Evolutionary conservation across 495 filamentous ascomycete species (phyloP).

Genomic region (Chaetomium fimeti): DNA sequence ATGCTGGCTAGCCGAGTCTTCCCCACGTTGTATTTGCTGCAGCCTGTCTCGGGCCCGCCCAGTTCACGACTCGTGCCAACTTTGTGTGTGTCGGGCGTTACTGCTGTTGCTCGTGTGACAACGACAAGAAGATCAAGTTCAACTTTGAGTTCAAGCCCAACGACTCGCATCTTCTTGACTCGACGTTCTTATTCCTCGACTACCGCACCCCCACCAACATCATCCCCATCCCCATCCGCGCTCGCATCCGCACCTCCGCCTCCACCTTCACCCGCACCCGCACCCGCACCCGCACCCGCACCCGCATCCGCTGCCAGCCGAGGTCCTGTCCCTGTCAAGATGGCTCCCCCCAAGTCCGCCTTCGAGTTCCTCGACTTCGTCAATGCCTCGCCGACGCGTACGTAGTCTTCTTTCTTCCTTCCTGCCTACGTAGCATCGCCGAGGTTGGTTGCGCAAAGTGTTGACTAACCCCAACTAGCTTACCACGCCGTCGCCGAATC

Average conservation of each 20-base stretch:
- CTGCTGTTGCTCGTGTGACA: slow-evolving; percentile 15
- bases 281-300: slow-evolving; percentile 1
- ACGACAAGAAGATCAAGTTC: too few species aligned
- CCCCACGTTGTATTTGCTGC: slow-evolving; percentile 4
- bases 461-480: slow-evolving; percentile 50
- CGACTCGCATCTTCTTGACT: background rate
- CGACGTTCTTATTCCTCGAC: background rate
- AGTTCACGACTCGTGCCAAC: background rate
- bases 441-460: background rate
- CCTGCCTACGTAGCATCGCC: background rate
- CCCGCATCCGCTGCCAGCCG: slow-evolving; percentile 24
- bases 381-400: slow-evolving; percentile 93
- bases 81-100: background rate
- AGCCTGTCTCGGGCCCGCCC: background rate
- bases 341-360: slow-evolving; percentile 64
- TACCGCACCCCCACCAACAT: slow-evolving; percentile 10
- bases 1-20: background rate
- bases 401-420: slow-evolving; percentile 24
- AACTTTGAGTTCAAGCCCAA: too few species aligned
- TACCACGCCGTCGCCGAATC: slow-evolving; percentile 89
- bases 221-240: slow-evolving; percentile 16
- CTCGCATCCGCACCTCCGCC: slow-evolving; percentile 16
- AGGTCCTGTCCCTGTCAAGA: slow-evolving; percentile 41
- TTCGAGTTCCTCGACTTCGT: slow-evolving; percentile 90
- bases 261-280: background rate